Evolutionary conservation across 2,329 filamentous ascomycete genomes (phyloP).

Genomic region (Ophiosphaerella korrae): DNA sequence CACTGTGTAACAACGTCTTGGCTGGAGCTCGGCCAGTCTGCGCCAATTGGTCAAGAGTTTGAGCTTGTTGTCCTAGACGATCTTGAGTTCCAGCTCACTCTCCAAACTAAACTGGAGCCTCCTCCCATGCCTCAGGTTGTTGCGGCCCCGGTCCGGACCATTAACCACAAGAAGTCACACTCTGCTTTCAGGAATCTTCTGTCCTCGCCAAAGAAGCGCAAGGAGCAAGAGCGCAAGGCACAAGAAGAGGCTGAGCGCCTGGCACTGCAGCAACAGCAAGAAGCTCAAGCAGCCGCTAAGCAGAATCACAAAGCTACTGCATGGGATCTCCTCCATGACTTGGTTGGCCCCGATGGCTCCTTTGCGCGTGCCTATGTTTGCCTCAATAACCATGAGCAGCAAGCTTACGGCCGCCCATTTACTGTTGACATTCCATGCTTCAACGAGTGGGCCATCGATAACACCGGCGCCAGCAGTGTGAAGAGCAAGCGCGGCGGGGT

Average conservation of each 20-base stretch:
- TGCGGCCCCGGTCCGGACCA: constrained; percentile 64
- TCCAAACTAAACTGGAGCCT: constrained; percentile 92
- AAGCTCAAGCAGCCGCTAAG: constrained; percentile 54
- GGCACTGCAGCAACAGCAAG: constrained; percentile 53
- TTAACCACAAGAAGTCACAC: constrained; percentile 73
- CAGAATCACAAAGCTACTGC: constrained; percentile 68
- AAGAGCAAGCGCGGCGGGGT: constrained; percentile 87
- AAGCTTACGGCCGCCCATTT: constrained; percentile 86
- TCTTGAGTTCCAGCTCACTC: constrained; percentile 96
- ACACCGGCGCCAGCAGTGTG: constrained; percentile 78
- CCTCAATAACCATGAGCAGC: constrained; percentile 86
- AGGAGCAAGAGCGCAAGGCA: constrained; percentile 85
- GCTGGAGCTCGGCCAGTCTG: constrained; percentile 88
- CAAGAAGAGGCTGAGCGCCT: constrained; percentile 81
- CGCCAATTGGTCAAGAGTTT: constrained; percentile 96
- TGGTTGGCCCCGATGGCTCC: constrained; percentile 89
- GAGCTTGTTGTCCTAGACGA: constrained; percentile 97
- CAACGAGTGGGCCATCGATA: constrained; percentile 97
- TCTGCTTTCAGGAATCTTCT: constrained; percentile 80
- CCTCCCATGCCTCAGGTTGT: constrained; percentile 58
- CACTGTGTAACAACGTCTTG: constrained; percentile 97
- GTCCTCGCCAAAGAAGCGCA: constrained; percentile 93
- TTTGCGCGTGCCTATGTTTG: constrained; percentile 94
- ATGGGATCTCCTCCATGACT: constrained; percentile 84
- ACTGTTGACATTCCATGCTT: constrained; percentile 91